A percentile compares a stretch with the other conserved stretches of the same genome.
phyloP scores from a whole-genome alignment of 345 rosid genomes.

The Rhodamnia rubescens region DNA sequence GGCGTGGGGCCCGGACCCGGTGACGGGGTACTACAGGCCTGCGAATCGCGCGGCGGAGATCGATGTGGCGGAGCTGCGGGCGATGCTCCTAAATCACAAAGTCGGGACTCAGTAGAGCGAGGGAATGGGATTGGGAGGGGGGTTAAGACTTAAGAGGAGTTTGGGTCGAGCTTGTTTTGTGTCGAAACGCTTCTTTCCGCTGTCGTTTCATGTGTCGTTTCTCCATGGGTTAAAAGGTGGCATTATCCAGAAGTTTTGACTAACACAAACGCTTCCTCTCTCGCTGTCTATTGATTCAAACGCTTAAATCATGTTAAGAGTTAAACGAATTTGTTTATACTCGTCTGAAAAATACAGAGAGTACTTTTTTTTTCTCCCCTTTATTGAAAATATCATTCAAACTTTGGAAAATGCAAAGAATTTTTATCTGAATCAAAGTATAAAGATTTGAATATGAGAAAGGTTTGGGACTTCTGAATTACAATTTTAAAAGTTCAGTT shows the following conservation, averaged over 20 bases:
- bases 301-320: background rate
- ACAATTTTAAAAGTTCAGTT: background rate
- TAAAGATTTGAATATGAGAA: background rate
- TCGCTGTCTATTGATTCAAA: background rate
- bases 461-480: background rate
- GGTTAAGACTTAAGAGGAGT: background rate
- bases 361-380: background rate
- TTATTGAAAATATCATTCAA: background rate
- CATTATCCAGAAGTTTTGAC: background rate
- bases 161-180: background rate
- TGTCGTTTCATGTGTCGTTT: background rate
- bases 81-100: conserved; percentile 42
- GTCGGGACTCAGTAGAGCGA: conserved; percentile 1
- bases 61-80: conserved; percentile 57
- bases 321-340: background rate
- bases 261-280: background rate
- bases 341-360: background rate
- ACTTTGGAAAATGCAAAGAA: background rate
- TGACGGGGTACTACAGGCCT: conserved; percentile 67
- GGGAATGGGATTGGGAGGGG: background rate
- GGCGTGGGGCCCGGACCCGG: conserved; percentile 69
- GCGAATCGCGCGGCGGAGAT: conserved; percentile 36
- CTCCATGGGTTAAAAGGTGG: background rate
- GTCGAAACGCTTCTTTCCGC: background rate
- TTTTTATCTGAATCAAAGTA: background rate